Evolutionary conservation across 1,284 basidiomycete species (phyloP).

Genomic region (Meripilus lineatus): DNA sequence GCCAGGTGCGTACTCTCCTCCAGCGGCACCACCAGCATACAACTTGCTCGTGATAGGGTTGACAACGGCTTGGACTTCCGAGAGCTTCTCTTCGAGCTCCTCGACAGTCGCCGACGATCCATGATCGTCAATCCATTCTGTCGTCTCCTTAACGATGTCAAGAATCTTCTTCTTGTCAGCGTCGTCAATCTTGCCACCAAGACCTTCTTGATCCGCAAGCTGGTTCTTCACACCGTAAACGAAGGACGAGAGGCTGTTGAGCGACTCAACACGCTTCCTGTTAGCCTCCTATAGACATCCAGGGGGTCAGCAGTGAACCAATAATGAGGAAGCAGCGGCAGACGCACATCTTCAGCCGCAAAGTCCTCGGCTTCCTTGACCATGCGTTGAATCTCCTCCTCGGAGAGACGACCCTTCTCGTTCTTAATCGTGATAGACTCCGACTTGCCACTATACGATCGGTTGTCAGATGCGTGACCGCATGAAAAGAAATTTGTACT

Average conservation of each 20-base stretch:
- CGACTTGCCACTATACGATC: conserved; percentile 63
- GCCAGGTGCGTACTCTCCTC: conserved; percentile 24
- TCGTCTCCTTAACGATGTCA: conserved; percentile 81
- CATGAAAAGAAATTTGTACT: conserved; percentile 26
- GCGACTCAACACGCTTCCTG: conserved; percentile 84
- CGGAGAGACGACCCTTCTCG: conserved; percentile 78
- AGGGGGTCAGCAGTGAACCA: too few relatives aligned
- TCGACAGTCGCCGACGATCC: conserved; percentile 76
- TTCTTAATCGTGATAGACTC: conserved; percentile 88
- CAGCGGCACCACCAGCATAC: conserved; percentile 56
- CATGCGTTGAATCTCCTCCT: conserved; percentile 91
- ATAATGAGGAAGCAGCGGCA: too few relatives aligned
- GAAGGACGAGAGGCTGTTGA: conserved; percentile 75
- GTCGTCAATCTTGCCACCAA: conserved; percentile 84
- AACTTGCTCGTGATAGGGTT: conserved; percentile 73
- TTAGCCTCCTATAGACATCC: too few relatives aligned
- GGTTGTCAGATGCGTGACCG: conserved; percentile 8
- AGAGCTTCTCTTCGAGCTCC: conserved; percentile 89
- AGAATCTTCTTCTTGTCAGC: conserved; percentile 90
- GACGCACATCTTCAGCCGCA: conserved; percentile 81
- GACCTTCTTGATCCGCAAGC: conserved; percentile 81
- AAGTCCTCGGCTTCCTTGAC: conserved; percentile 90
- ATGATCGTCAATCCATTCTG: conserved; percentile 88
- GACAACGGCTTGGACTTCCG: conserved; percentile 55
- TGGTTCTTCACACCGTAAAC: conserved; percentile 86